Base-by-base conservation (phyloP, 768 basidiomycete species). In the Pisolithus sp. region DNA sequence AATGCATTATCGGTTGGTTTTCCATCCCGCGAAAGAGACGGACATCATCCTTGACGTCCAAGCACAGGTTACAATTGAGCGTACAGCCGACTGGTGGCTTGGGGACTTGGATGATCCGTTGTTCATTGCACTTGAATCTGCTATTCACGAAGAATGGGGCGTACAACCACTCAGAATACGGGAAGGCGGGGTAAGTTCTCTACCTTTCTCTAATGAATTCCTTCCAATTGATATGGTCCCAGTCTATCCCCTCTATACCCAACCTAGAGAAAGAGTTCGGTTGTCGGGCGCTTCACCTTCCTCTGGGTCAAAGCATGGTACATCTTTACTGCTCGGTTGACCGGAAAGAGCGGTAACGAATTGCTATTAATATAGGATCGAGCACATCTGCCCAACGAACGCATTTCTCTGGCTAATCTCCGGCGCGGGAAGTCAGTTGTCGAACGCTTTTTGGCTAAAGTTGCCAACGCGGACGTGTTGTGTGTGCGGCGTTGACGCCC, bases 1-100 rank as follows among this genome's bases (percentile, higher is more conserved):
- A 95, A 97, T 65, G 67, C 66, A 13, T 71, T 98, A 21, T 71
- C 83, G 58, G 93, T 93, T 42, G 52, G 43, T 54, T 56, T 7
- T 9, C 28, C 48, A 12, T 9, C 9, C 28, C 6, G 21, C 31
- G n/a, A 15, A n/a, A n/a, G 38, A 36, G 12, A 15, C 17, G 38
- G 37, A 30, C 41, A 13, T 21, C 31, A 20, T 38, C n/a, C 24
- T 39, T 42, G n/a, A 38, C 6, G 21, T 18, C 39, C 5, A 10
- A 26, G 5, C 31, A 3, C 57, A 93, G 90, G 76, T 94, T 57
- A 76, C 73, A 18, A 81, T 96, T 49, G 82, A 87, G 40, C 88
- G 91, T 53, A 85, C 80, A 2, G 93, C 93, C 0, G 86, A 93
- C 60, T 98, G 94, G 94, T 99, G 95, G 95, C 76, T 99, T 2